Evolutionary conservation across 371 early-diverging fungal genomes (phyloP), one percentile per base, ranked within the genome.

Genomic region (Saksenaea oblongispora): DNA sequence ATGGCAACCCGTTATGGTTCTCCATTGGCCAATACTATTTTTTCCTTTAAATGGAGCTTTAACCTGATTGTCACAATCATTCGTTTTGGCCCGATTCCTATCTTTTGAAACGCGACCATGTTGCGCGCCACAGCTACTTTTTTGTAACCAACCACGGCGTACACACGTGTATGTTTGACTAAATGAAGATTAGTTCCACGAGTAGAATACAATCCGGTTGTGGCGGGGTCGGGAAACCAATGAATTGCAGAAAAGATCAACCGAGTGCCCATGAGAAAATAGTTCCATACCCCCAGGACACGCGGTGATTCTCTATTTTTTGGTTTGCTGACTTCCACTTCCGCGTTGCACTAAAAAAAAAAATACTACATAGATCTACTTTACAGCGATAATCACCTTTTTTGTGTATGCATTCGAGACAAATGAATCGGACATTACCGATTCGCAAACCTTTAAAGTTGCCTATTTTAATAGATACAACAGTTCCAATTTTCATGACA

Each of bases 121-220:
- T 47, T 47, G 51, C 51, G 22, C 51, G 51, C 51, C 51, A 47
- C 51, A 47, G 51, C 51, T 47, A 47, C 51, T 47, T 47, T 47
- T 47, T 47, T 22, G 51, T 47, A 47, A 47, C 51, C 51, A 47
- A 47, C n/a, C 51, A 47, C 22, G 22, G 51, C 10, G 26, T 0
- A 18, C 9, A 47, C 51, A 47, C 51, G 51, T 47, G 51, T 47
- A 22, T 18, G 4, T 7, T 22, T 10, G n/a, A 10, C 51, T 22
- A 22, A 22, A 47, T 17, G 51, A 47, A 47, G 51, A 18, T 5
- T 0, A 9, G 3, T 47, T 22, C n/a, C 51, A 47, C 51, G 51
- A 47, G 51, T 47, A 47, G 9, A 22, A n/a, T 22, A 47, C 51
- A 17, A 47, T 47, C 51, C 24, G 22, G 51, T 47, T 47, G 51